Base-by-base conservation (phyloP, 495 filamentous ascomycete species). In the Articulospora tetracladia region DNA sequence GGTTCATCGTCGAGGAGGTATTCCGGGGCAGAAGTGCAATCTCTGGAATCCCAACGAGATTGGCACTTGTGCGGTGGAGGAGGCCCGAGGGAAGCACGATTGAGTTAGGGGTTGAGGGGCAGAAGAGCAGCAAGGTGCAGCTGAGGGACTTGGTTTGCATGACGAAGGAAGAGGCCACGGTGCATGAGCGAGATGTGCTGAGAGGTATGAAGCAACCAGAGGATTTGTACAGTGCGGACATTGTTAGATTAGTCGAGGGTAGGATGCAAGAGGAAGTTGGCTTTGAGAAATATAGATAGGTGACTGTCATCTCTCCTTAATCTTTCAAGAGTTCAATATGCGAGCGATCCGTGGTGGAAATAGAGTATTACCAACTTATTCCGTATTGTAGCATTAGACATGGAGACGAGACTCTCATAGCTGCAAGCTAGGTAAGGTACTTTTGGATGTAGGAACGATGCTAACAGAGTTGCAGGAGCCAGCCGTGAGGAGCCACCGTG, bases 91-190 rank as follows among this genome's bases (percentile, higher is more conserved):
- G 69, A 8, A 76, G 74, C 15, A 75, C 73, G 6, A 84, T 86
- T 34, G 73, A 81, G 0, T 72, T 77, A 50, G 82, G 82, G n/a
- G 68, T 79, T 36, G 78, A 85, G 49, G 86, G 89, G 27, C 92
- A 97, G 69, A 90, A 87, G 61, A 82, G 80, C 25, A 78, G 86
- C 6, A 80, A 79, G 20, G 59, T 96, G 10, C 69, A 77, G 48
- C 69, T 92, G 56, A 79, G 79, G 24, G 86, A 97, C 27, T 71
- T 99, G 32, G 94, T 98, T 3, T 90, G 90, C 65, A 92, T 99
- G 92, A 98, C 95, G 8, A 97, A 94, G 72, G 93, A 98, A 60
- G 94, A 98, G 70, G 87, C 86, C n/a, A 75, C 79, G 12, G 77
- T 78, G 55, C 94, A 98, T 68, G 89, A 93, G 68, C 86, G 84